Evolutionary conservation across 345 rosid genomes (phyloP), one percentile per base, ranked within the genome.

Genomic region (Garcia nutans): DNA sequence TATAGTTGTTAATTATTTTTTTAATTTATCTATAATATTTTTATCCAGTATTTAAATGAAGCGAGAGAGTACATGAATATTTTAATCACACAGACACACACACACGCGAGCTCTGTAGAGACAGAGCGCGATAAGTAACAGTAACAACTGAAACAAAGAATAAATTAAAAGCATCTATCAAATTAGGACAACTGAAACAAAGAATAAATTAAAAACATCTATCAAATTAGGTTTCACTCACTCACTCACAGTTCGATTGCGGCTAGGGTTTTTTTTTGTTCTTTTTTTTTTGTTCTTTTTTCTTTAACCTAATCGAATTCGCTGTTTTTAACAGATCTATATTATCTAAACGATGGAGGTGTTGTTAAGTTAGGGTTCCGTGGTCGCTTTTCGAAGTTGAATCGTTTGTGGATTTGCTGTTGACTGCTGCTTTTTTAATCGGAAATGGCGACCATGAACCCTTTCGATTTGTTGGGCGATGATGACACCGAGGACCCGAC

Each of bases 181-280:
- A 79, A 72, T 78, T 79, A 67, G 81, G 76, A 12, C 52, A 65
- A 73, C 9, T 37, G 0, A 19, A 65, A 42, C 28, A 50, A 10
- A 69, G 2, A 69, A 79, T 60, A 76, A 73, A 82, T 76, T 73
- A 10, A 57, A 65, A 68, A 12, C 49, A 15, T 60, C 31, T 28
- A 52, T 60, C 56, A 65, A 79, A 72, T 78, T 79, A 67, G 81
- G 76, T 76, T 68, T 75, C 78, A 24, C 69, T 41, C 42, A 3
- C 54, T 33, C 1, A 24, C 69, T 41, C 55, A 8, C 54, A n/a
- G 0, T 60, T 15, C 31, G 41, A 2, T 19, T 79, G 85, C 87
- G 85, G 82, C 85, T 85, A 82, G 87, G 85, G 85, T 82, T 82
- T 84, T 54, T 75, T 44, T 71, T 47, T 82, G 75, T 82, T 55